Percentiles rank a stretch among this genome's conserved stretches.
Conservation (phyloP, 805 yeast species). For the Starmerella etchellsii region DNA sequence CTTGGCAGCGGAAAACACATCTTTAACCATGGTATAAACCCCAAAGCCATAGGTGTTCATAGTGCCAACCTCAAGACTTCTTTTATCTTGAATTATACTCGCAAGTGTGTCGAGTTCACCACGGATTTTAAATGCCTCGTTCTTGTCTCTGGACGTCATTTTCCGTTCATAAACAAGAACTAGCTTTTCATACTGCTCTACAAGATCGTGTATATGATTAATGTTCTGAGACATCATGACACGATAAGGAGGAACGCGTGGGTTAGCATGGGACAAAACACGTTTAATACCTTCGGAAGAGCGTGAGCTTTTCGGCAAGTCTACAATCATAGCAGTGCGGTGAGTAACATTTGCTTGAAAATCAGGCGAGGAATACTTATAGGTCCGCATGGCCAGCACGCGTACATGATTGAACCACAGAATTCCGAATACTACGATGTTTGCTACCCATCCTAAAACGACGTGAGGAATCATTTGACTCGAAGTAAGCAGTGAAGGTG, state of each 20-base stretch:
- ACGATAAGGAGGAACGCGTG: conserved; percentile 1
- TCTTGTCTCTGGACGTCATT: neutral
- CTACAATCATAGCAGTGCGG: conserved; percentile 27
- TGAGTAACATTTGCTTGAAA: conserved; percentile 22
- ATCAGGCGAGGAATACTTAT: conserved; percentile 15
- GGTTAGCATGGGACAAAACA: conserved; percentile 6
- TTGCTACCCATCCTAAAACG: conserved; percentile 25
- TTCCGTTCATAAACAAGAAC: conserved; percentile 23
- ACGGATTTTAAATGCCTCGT: neutral
- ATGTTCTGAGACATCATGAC: neutral
- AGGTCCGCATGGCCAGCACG: conserved; percentile 21
- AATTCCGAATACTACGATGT: conserved; percentile 21
- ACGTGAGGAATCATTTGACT: conserved; percentile 27
- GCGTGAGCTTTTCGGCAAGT: conserved; percentile 22
- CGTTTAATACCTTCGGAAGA: conserved; percentile 21
- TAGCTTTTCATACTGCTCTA: conserved; percentile 20
- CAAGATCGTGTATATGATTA: conserved; percentile 18
- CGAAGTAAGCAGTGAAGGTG: conserved; percentile 27
- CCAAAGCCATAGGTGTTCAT: conserved; percentile 27
- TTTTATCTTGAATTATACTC: conserved; percentile 13
- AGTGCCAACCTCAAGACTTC: neutral
- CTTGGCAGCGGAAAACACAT: neutral
- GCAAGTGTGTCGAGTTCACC: conserved; percentile 13
- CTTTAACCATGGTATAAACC: conserved; percentile 17
- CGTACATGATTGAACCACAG: conserved; percentile 23